Conservation (phyloP, 2,329 filamentous ascomycete genomes). For the Claviceps sp. region DNA sequence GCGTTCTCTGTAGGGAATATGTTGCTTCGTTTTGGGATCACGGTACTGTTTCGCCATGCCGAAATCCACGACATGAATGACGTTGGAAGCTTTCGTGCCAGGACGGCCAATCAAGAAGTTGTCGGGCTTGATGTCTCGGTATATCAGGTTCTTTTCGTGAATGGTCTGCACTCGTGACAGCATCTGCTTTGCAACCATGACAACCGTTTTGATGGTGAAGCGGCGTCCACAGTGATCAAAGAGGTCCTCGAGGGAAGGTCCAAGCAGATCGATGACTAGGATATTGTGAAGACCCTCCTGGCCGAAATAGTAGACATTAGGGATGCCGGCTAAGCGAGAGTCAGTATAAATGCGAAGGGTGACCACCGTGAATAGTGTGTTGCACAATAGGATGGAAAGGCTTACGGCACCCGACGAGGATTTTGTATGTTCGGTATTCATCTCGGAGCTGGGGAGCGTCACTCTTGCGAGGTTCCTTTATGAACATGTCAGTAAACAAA, state of each 20-base stretch:
- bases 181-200: slow-evolving; percentile 91
- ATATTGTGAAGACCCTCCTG: slow-evolving; percentile 99
- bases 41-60: slow-evolving; percentile 99
- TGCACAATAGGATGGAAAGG: background rate
- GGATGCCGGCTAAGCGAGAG: slow-evolving; percentile 55
- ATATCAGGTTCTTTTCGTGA: slow-evolving; percentile 98
- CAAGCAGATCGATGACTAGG: slow-evolving; percentile 95
- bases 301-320: slow-evolving; percentile 98
- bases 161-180: slow-evolving; percentile 99
- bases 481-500: slow-evolving; percentile 2
- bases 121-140: slow-evolving; percentile 99
- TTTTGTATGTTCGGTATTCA: slow-evolving; percentile 99
- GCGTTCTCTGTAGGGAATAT: slow-evolving; percentile 92
- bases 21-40: slow-evolving; percentile 97
- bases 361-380: background rate
- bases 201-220: slow-evolving; percentile 98
- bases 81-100: slow-evolving; percentile 85
- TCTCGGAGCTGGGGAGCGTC: slow-evolving; percentile 95
- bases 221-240: slow-evolving; percentile 99
- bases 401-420: slow-evolving; percentile 97
- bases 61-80: slow-evolving; percentile 97
- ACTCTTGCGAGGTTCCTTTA: slow-evolving; percentile 90
- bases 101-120: slow-evolving; percentile 99
- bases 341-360: background rate
- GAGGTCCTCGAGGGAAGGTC: slow-evolving; percentile 88